These are phyloP conservation scores for Phytophthora pisi DNA, from an alignment of 352 stramenopile species.

Conservation along the genomic window DNA sequence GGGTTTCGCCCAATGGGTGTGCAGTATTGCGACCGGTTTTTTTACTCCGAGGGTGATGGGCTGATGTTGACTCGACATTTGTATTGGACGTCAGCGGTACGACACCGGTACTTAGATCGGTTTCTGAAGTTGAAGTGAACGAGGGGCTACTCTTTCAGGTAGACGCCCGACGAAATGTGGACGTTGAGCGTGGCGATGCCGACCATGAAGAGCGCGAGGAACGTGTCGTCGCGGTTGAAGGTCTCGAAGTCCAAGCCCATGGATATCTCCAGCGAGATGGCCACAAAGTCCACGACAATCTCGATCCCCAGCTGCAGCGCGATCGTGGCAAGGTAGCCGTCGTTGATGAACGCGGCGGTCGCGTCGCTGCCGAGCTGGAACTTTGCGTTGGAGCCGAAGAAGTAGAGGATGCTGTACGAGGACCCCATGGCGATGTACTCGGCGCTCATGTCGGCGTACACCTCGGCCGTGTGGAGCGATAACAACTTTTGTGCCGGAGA, in stretches of 20 bases:
- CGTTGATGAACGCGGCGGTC: background rate
- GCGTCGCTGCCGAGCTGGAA: background rate
- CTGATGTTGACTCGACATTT: slow-evolving; percentile 33
- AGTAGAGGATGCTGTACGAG: background rate
- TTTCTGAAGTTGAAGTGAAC: slow-evolving; percentile 17
- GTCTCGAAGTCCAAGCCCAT: background rate
- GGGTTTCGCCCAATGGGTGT: slow-evolving; percentile 17
- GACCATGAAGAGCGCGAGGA: slow-evolving; percentile 2
- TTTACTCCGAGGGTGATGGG: background rate
- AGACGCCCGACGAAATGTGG: background rate
- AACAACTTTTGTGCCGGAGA: background rate
- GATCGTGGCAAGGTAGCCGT: background rate
- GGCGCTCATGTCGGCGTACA: background rate
- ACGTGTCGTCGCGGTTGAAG: slow-evolving; percentile 5
- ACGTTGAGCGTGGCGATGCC: background rate
- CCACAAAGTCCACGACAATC: background rate
- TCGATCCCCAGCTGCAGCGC: background rate
- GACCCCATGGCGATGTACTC: background rate
- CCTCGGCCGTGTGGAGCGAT: background rate
- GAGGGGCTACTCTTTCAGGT: background rate
- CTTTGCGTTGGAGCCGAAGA: background rate
- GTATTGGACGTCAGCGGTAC: slow-evolving; percentile 19
- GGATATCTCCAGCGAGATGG: background rate
- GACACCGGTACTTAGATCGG: slow-evolving; percentile 4
- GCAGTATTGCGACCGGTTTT: background rate